Percentiles rank a stretch among this genome's conserved stretches.
phyloP scores from a whole-genome alignment of 495 filamentous ascomycete genomes.

The Aspergillus haitiensis region DNA sequence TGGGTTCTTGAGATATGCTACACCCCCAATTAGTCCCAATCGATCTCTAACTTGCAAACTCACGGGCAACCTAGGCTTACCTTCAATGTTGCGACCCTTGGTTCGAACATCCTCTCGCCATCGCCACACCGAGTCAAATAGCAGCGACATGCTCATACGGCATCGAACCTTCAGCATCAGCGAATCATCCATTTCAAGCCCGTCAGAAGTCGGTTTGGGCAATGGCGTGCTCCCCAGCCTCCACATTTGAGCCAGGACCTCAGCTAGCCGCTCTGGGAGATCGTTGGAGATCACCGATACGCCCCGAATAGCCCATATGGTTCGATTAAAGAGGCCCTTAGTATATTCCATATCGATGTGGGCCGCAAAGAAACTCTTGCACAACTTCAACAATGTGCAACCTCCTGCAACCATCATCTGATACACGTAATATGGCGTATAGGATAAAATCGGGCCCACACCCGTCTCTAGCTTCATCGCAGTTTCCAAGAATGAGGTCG shows the following conservation, averaged over 20 bases:
- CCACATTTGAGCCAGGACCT: conserved; percentile 92
- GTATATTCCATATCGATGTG: conserved; percentile 74
- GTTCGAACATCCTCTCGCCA: conserved; percentile 88
- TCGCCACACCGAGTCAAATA: conserved; percentile 90
- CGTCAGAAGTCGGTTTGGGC: conserved; percentile 32
- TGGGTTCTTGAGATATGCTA: conserved; percentile 77
- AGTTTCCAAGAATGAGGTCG: conserved; percentile 70
- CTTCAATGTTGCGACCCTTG: conserved; percentile 76
- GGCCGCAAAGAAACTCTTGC: conserved; percentile 75
- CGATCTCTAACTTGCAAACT: not conserved
- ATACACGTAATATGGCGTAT: conserved; percentile 81
- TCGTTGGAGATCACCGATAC: conserved; percentile 84
- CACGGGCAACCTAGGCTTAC: conserved; percentile 44
- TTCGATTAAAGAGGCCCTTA: conserved; percentile 68
- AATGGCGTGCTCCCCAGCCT: conserved; percentile 61
- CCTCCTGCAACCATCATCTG: conserved; percentile 90
- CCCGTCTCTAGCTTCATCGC: conserved; percentile 61
- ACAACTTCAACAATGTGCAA: conserved; percentile 80
- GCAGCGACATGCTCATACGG: conserved; percentile 88
- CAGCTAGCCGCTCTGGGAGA: conserved; percentile 78
- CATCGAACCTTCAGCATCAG: conserved; percentile 84
- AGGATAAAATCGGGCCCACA: conserved; percentile 56
- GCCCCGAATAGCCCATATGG: conserved; percentile 72
- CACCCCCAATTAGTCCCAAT: conserved; percentile 15
- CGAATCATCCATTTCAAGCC: conserved; percentile 59